phyloP scores from a whole-genome alignment of 2,329 filamentous ascomycete genomes.

The Aspergillus amoenus region DNA sequence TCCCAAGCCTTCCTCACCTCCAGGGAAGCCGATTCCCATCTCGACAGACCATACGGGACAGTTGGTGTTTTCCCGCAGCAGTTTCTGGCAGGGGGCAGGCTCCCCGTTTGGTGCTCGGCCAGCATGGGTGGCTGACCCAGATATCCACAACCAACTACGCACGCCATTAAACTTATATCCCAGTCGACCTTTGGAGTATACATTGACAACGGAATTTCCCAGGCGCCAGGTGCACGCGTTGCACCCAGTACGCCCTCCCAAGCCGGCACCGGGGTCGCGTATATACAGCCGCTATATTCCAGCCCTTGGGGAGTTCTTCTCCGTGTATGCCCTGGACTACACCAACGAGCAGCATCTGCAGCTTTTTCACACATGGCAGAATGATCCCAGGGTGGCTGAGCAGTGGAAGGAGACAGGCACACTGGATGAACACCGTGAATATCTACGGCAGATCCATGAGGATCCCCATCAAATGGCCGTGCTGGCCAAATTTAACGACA shows the following conservation, averaged over 20 bases:
- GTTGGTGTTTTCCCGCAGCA: constrained; percentile 51
- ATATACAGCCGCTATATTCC: constrained; percentile 78
- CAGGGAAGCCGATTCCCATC: constrained; percentile 32
- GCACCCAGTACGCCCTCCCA: constrained; percentile 69
- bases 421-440: constrained; percentile 69
- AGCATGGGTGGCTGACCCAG: constrained; percentile 56
- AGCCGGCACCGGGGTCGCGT: constrained; percentile 67
- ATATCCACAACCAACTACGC: constrained; percentile 21
- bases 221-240: constrained; percentile 56
- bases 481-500: constrained; percentile 68
- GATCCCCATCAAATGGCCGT: constrained; percentile 71
- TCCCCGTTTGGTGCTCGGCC: constrained; percentile 65
- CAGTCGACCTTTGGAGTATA: constrained; percentile 28
- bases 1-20: constrained; percentile 41
- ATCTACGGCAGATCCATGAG: constrained; percentile 65
- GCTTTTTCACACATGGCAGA: constrained; percentile 78
- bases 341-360: constrained; percentile 61
- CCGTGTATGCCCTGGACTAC: constrained; percentile 70
- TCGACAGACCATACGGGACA: constrained; percentile 38
- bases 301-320: constrained; percentile 72
- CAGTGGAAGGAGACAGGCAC: constrained; percentile 79
- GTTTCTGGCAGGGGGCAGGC: constrained; percentile 70
- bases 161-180: too few species aligned
- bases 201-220: constrained; percentile 49
- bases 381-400: constrained; percentile 74